Evolutionary conservation across 2,329 filamentous ascomycete species (phyloP).

Genomic region (Calonectria multiphialidica): DNA sequence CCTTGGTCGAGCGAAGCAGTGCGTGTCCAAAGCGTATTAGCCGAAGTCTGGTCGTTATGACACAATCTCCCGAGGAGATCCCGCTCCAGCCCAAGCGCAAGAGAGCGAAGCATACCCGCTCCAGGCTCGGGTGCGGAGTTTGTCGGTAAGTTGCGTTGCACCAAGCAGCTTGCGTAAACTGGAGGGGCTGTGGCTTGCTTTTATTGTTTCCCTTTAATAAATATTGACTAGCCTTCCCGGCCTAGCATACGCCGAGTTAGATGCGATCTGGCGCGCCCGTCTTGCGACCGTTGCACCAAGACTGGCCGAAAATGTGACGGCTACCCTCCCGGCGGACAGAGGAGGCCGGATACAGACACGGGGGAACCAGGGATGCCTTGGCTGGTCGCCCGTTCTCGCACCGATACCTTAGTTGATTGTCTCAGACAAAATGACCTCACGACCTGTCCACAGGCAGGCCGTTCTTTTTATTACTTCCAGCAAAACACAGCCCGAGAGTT

Average conservation of each 20-base stretch:
- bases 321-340: neutral
- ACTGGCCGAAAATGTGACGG: slow-evolving; percentile 30
- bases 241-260: slow-evolving; percentile 33
- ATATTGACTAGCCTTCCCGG: neutral
- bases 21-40: neutral
- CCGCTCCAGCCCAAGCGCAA: slow-evolving; percentile 23
- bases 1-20: neutral
- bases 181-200: neutral
- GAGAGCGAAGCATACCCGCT: slow-evolving; percentile 34
- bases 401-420: neutral
- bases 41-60: neutral
- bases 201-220: neutral
- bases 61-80: neutral
- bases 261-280: slow-evolving; percentile 27
- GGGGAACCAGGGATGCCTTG: neutral
- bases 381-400: neutral
- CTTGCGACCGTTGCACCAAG: slow-evolving; percentile 25
- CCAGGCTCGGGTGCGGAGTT: slow-evolving; percentile 34
- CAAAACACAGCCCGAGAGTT: slow-evolving; percentile 28
- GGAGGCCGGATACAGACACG: neutral
- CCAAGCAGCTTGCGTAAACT: neutral
- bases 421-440: neutral
- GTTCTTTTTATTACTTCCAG: slow-evolving; percentile 31
- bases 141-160: slow-evolving; percentile 30
- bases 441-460: neutral